Percentiles rank a stretch among this genome's conserved stretches.
phyloP scores from a whole-genome alignment of 73 alveolate genomes.

The Paraurostyla sp. region DNA sequence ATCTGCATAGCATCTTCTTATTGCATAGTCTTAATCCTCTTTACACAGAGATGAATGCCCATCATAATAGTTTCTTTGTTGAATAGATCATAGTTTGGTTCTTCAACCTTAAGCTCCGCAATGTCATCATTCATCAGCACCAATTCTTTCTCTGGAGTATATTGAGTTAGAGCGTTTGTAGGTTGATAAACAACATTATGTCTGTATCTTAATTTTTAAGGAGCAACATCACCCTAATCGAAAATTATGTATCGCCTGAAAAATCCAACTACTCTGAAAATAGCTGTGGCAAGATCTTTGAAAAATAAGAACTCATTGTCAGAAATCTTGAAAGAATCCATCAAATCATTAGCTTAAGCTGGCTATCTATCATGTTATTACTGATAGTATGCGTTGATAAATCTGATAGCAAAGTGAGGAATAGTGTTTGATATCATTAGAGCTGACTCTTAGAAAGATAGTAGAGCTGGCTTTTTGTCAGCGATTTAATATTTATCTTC shows the following conservation, averaged over 20 bases:
- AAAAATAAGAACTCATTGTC: slow-evolving; percentile 23
- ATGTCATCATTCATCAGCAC: background rate
- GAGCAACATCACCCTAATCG: slow-evolving; percentile 23
- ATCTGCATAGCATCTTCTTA: slow-evolving; percentile 24
- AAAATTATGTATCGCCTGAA: slow-evolving; percentile 25
- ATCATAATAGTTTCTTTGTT: slow-evolving; percentile 47
- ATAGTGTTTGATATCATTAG: background rate
- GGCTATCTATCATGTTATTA: background rate
- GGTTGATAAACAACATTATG: slow-evolving; percentile 5
- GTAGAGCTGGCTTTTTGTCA: background rate
- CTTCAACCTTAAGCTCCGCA: slow-evolving; percentile 41
- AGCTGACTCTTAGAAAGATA: slow-evolving; percentile 28
- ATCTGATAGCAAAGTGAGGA: slow-evolving; percentile 46
- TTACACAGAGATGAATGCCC: background rate
- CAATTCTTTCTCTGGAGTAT: background rate
- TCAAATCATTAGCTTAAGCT: too few relatives aligned
- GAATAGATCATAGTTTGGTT: slow-evolving; percentile 39
- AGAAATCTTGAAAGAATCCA: too few relatives aligned
- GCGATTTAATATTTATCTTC: slow-evolving; percentile 30
- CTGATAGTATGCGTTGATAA: background rate
- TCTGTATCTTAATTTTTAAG: background rate
- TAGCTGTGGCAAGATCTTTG: slow-evolving; percentile 2
- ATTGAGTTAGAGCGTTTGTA: background rate
- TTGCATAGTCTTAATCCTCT: slow-evolving; percentile 45
- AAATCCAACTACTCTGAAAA: slow-evolving; percentile 49